Evolutionary conservation across 148 eudicot genomes (phyloP).

Genomic region (Suaeda aralocaspica): DNA sequence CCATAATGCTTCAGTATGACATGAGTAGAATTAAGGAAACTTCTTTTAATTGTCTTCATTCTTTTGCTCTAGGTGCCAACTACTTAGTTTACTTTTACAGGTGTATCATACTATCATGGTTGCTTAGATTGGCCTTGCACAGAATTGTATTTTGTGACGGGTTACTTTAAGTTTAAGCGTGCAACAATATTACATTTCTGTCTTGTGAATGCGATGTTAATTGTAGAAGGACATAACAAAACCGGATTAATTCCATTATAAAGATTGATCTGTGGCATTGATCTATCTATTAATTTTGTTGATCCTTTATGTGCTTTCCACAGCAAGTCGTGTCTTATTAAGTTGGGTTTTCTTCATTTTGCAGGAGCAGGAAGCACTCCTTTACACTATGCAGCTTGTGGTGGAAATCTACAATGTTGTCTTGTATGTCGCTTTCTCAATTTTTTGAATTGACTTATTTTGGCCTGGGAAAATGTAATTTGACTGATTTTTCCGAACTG

Average conservation of each 20-base stretch:
- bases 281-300: not conserved
- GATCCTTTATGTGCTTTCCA: constrained; percentile 1
- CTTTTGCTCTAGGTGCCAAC: not conserved
- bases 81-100: not conserved
- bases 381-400: constrained; percentile 93
- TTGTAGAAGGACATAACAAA: not conserved
- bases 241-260: not conserved
- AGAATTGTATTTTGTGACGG: not conserved
- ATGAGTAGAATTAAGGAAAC: not conserved
- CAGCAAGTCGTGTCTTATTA: not conserved
- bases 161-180: not conserved
- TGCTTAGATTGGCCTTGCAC: too few species aligned
- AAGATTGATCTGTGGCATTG: not conserved
- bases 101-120: not conserved
- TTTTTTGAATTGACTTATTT: not conserved
- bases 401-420: constrained; percentile 86
- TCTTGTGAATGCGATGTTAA: not conserved
- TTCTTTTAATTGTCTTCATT: not conserved
- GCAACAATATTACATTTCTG: not conserved
- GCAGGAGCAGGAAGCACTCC: constrained; percentile 94
- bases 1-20: not conserved
- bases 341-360: constrained; percentile 2
- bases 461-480: not conserved
- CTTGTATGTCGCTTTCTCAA: constrained; percentile 41
- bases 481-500: constrained; percentile 10